phyloP scores from a whole-genome alignment of 2,329 filamentous ascomycete genomes.

The Gnomoniopsis sp. region DNA sequence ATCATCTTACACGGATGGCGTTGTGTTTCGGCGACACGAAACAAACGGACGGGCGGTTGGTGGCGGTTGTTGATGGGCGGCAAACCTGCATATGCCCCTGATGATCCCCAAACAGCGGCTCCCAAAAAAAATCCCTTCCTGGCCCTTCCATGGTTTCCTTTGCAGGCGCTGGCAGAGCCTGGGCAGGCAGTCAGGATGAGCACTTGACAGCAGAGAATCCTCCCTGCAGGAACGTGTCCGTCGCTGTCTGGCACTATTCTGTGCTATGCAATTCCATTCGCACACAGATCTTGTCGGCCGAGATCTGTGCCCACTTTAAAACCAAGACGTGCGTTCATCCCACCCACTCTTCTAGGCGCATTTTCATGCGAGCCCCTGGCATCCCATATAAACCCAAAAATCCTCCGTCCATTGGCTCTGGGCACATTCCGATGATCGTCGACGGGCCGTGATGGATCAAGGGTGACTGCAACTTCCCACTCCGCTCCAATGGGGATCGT shows the following conservation, averaged over 20 bases:
- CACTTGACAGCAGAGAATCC: neutral
- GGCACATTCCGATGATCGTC: neutral
- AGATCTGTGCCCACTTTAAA: neutral
- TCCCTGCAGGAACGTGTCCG: neutral
- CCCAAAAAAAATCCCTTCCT: neutral
- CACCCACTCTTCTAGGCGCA: neutral
- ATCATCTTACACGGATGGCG: slow-evolving; percentile 9
- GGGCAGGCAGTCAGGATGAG: too few species aligned
- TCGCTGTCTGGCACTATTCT: neutral
- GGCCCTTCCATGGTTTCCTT: too few species aligned
- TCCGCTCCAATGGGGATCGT: neutral
- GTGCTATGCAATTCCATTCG: neutral
- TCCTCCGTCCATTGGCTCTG: slow-evolving; percentile 3
- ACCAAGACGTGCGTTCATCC: neutral
- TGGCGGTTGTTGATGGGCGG: neutral
- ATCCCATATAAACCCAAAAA: neutral
- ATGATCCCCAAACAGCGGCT: neutral
- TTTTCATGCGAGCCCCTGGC: slow-evolving; percentile 2
- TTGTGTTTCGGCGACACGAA: neutral
- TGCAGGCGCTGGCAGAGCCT: too few species aligned
- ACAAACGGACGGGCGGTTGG: neutral
- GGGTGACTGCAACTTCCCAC: neutral
- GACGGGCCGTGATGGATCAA: neutral
- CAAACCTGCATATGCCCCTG: slow-evolving; percentile 1
- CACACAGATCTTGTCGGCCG: neutral